Evolutionary conservation across 208 protist species (phyloP), one percentile per base, ranked within the genome.

Genomic region (Wallacemonas rigidus): DNA sequence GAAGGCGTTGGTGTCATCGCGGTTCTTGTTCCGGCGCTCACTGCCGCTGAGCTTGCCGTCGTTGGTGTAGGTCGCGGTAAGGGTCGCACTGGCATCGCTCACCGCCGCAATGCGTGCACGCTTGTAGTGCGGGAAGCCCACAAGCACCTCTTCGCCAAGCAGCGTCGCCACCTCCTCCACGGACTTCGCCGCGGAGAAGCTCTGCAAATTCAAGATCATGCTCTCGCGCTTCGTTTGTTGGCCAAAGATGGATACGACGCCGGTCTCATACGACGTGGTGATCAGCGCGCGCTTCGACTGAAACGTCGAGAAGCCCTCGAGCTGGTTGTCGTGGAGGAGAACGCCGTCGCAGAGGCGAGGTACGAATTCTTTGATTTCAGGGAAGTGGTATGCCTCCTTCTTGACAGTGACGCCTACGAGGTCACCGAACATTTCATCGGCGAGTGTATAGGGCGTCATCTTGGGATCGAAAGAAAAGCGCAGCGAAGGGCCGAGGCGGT

Each of bases 41-140:
- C 70, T 81, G 40, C 87, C 85, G 71, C 71, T 83, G 67, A 91
- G 86, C 45, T 58, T 74, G 56, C 86, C 88, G 44, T 95, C 88
- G 38, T 72, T 69, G 57, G 70, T 88, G 71, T 91, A 91, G 7
- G 72, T 69, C 2, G 87, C 90, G 35, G 58, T 75, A 56, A 92
- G 67, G 38, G 64, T 84, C 40, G 71, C 73, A 50, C 61, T 67
- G 65, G 67, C 81, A 72, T 95, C 85, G 65, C 79, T 88, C 40
- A 97, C 69, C 3, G 80, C 76, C n/a, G 79, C 78, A 35, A 97
- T 74, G 70, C 90, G 87, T 35, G 90, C 93, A 47, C 90, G 82
- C 75, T 92, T 94, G 78, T 92, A 95, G 71, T 95, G 87, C 56
- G 93, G 93, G 71, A 91, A 97, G 40, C 88, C 93, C 17, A 95